phyloP scores from a whole-genome alignment of 208 protist genomes.

The Dictyostelium gargantuum region DNA sequence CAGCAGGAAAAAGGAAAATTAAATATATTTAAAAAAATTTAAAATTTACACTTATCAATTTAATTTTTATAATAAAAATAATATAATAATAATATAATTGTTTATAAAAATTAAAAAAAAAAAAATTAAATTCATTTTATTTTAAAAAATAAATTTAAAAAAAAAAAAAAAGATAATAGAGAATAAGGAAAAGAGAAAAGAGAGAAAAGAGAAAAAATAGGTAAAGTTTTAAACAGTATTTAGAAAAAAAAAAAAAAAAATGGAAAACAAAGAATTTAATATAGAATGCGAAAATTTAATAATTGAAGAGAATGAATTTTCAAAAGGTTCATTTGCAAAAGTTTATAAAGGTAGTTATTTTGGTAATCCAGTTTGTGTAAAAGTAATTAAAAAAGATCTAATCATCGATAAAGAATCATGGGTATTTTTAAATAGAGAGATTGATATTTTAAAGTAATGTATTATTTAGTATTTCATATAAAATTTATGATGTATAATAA shows the following conservation, averaged over 20 bases:
- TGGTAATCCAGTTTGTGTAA: constrained; percentile 46
- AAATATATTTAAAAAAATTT: not conserved
- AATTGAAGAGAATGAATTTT: constrained; percentile 54
- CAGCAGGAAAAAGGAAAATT: not conserved
- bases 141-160: not conserved
- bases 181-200: not conserved
- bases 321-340: constrained; percentile 50
- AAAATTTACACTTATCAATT: too few relatives aligned
- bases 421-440: constrained; percentile 42
- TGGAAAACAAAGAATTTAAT: not conserved
- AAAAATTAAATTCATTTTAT: not conserved
- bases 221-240: too few relatives aligned
- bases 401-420: constrained; percentile 14
- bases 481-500: not conserved
- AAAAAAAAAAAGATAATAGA: not conserved
- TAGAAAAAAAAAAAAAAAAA: not conserved
- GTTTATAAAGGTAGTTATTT: constrained; percentile 62
- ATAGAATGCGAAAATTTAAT: constrained; percentile 33
- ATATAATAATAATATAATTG: not conserved
- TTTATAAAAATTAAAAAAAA: not conserved
- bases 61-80: too few relatives aligned
- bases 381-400: constrained; percentile 50
- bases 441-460: constrained; percentile 58
- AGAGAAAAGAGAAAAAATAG: not conserved
- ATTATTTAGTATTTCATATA: not conserved